These are phyloP conservation scores for Arachis hypogaea DNA, from an alignment of 306 rosid species.

Conservation along the genomic window DNA sequence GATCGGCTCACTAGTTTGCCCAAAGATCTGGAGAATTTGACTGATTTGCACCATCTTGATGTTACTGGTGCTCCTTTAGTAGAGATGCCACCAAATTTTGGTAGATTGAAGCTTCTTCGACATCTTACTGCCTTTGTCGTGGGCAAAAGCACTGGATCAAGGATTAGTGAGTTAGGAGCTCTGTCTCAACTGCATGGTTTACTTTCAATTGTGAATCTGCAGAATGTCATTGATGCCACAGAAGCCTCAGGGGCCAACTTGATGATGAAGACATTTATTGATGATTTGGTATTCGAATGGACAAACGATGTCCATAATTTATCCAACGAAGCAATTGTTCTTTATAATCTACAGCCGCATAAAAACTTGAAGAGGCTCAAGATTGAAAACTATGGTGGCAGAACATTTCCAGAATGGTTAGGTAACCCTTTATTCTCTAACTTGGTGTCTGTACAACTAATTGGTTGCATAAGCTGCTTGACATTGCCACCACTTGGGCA, in stretches of 20 bases:
- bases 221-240: not conserved
- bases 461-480: not conserved
- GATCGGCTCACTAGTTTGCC: not conserved
- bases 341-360: not conserved
- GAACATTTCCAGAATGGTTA: not conserved
- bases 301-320: not conserved
- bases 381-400: slow-evolving; percentile 18
- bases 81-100: not conserved
- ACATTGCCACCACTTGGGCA: slow-evolving; percentile 21
- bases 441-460: not conserved
- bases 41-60: slow-evolving; percentile 14
- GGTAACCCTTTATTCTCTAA: not conserved
- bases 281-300: not conserved
- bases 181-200: not conserved
- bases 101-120: not conserved
- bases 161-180: slow-evolving; percentile 10
- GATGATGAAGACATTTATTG: not conserved
- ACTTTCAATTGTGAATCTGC: not conserved
- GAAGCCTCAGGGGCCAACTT: slow-evolving; percentile 5
- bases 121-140: not conserved
- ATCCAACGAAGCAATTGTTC: not conserved
- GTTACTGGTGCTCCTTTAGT: not conserved
- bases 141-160: not conserved
- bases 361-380: not conserved
- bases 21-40: not conserved